Conservation (phyloP, 345 rosid species). For the Melaleuca alternifolia region DNA sequence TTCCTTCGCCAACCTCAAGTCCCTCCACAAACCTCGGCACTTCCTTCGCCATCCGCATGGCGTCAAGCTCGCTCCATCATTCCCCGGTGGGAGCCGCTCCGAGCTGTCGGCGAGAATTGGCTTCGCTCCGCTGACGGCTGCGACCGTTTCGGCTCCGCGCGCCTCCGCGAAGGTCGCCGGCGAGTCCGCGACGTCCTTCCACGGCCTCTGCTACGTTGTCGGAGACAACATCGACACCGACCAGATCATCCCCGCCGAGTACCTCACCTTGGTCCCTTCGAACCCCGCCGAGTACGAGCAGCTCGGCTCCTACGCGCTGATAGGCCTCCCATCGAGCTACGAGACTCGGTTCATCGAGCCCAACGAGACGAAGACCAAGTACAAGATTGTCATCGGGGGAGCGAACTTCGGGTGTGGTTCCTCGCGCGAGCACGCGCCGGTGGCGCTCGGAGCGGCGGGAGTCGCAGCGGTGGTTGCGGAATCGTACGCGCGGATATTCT, state of each 20-base stretch:
- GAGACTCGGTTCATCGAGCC: constrained; percentile 54
- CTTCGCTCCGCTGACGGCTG: not conserved
- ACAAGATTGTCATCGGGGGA: constrained; percentile 63
- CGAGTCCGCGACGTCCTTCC: constrained; percentile 24
- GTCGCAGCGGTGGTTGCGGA: constrained; percentile 72
- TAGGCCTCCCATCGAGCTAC: constrained; percentile 70
- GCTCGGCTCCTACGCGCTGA: constrained; percentile 72
- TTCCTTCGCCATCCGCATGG: not conserved
- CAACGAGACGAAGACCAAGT: constrained; percentile 44
- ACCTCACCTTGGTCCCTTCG: constrained; percentile 80
- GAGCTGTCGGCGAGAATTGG: not conserved
- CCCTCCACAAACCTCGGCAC: not conserved
- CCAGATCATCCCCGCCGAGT: constrained; percentile 90
- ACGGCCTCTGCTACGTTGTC: constrained; percentile 85
- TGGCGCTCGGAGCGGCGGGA: constrained; percentile 87
- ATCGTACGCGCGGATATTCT: constrained; percentile 82
- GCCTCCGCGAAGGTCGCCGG: constrained; percentile 4
- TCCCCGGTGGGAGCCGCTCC: not conserved
- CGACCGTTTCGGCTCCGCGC: not conserved
- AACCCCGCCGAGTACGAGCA: constrained; percentile 76
- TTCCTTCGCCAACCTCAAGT: not conserved
- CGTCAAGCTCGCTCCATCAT: not conserved
- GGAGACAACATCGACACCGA: constrained; percentile 97
- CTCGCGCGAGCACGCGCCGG: constrained; percentile 94
- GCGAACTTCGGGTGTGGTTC: constrained; percentile 96